A percentile compares a stretch with the other conserved stretches of the same genome.
phyloP scores from a whole-genome alignment of 257 asterid species.

The Solanum habrochaites region DNA sequence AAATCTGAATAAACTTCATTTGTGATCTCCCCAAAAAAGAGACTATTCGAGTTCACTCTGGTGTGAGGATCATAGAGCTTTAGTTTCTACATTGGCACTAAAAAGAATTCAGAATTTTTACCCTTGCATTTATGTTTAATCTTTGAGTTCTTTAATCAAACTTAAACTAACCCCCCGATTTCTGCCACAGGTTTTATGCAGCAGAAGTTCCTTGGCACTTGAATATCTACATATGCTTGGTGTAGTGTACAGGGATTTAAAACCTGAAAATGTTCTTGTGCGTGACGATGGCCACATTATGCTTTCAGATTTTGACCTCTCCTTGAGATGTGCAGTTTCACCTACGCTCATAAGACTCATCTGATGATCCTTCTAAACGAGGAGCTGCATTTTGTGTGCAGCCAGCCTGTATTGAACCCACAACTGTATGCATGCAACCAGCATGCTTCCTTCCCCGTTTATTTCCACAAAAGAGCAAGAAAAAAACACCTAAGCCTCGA shows the following conservation, averaged over 20 bases:
- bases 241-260: conserved; percentile 67
- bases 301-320: conserved; percentile 83
- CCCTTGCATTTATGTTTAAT: neutral
- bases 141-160: neutral
- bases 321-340: conserved; percentile 65
- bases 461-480: conserved; percentile 54
- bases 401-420: conserved; percentile 72
- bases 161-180: neutral
- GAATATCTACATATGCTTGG: conserved; percentile 92
- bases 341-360: conserved; percentile 52
- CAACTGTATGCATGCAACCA: conserved; percentile 60
- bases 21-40: neutral
- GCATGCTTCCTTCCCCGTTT: conserved; percentile 63
- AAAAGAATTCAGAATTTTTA: neutral
- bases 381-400: conserved; percentile 63
- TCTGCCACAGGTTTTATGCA: conserved; percentile 53
- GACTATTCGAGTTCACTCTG: neutral
- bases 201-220: conserved; percentile 78
- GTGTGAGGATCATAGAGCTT: neutral
- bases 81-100: neutral
- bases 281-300: conserved; percentile 84
- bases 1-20: neutral
- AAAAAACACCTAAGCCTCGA: conserved; percentile 33
- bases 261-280: conserved; percentile 73
- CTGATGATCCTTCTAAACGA: conserved; percentile 30